phyloP scores from a whole-genome alignment of 805 yeast genomes.

The Barnettozyma populi region DNA sequence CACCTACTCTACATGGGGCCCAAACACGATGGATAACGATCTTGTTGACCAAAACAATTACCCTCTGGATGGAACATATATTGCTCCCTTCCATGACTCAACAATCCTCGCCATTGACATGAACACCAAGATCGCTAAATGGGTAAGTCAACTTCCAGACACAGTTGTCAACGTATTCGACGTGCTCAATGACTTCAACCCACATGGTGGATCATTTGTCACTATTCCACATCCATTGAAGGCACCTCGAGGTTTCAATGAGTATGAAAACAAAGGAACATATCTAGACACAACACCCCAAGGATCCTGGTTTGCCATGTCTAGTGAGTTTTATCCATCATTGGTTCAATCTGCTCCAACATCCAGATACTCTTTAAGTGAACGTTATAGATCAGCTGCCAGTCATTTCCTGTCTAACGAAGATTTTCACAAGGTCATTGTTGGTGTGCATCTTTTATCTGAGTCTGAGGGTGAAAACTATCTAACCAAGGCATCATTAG shows the following conservation, averaged over 20 bases:
- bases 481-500: constrained; percentile 15
- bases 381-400: constrained; percentile 38
- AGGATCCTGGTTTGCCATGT: constrained; percentile 83
- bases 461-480: constrained; percentile 5
- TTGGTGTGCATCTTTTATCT: constrained; percentile 42
- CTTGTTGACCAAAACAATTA: constrained; percentile 43
- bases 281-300: constrained; percentile 58
- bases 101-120: constrained; percentile 72
- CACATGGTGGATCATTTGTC: constrained; percentile 31
- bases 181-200: constrained; percentile 36
- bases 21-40: constrained; percentile 69
- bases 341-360: constrained; percentile 74
- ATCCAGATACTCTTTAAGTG: constrained; percentile 48
- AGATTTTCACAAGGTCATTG: constrained; percentile 27
- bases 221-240: constrained; percentile 65
- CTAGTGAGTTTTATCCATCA: constrained; percentile 72
- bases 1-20: constrained; percentile 86
- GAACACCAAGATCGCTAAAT: constrained; percentile 62
- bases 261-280: constrained; percentile 39
- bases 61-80: constrained; percentile 67
- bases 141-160: constrained; percentile 73
- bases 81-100: constrained; percentile 80
- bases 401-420: constrained; percentile 30
- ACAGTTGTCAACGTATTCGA: constrained; percentile 79
- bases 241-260: constrained; percentile 21